Conservation (phyloP, 176 grass and related monocot genomes). For the Zoysia pacifica region DNA sequence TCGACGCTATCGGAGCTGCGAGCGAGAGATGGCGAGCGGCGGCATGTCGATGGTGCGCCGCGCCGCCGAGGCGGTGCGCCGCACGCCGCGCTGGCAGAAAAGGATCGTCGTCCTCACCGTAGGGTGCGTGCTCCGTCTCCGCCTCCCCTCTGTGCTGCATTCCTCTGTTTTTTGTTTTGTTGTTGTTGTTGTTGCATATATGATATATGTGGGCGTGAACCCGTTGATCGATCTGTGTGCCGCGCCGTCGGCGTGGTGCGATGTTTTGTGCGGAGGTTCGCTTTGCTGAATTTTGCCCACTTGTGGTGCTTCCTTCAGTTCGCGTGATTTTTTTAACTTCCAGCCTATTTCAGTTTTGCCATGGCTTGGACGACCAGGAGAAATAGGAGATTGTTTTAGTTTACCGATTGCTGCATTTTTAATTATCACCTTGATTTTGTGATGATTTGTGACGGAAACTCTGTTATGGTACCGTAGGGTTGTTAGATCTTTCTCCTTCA, state of each 20-base stretch:
- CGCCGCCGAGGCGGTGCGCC: slow-evolving; percentile 37
- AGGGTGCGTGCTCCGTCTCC: slow-evolving; percentile 36
- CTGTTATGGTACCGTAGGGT: neutral
- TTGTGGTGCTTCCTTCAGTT: neutral
- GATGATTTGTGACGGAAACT: neutral
- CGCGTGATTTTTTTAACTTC: too few relatives aligned
- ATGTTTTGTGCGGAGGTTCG: neutral
- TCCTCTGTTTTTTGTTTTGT: neutral
- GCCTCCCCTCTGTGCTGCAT: neutral
- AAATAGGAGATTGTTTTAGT: neutral
- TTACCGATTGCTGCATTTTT: neutral
- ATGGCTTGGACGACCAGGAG: neutral
- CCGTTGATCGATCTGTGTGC: neutral
- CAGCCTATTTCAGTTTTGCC: neutral
- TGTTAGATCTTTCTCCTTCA: neutral
- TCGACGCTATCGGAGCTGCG: slow-evolving; percentile 1
- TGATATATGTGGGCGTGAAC: neutral
- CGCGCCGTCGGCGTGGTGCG: neutral
- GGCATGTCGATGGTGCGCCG: slow-evolving; percentile 34
- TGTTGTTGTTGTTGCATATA: neutral
- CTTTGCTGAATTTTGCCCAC: neutral
- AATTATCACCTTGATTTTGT: neutral
- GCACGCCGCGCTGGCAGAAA: slow-evolving; percentile 46
- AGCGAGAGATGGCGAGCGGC: slow-evolving; percentile 23
- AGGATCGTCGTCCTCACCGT: slow-evolving; percentile 55